These are phyloP conservation scores for Pseudoperonospora humuli DNA, from an alignment of 352 stramenopile species.

Conservation along the genomic window DNA sequence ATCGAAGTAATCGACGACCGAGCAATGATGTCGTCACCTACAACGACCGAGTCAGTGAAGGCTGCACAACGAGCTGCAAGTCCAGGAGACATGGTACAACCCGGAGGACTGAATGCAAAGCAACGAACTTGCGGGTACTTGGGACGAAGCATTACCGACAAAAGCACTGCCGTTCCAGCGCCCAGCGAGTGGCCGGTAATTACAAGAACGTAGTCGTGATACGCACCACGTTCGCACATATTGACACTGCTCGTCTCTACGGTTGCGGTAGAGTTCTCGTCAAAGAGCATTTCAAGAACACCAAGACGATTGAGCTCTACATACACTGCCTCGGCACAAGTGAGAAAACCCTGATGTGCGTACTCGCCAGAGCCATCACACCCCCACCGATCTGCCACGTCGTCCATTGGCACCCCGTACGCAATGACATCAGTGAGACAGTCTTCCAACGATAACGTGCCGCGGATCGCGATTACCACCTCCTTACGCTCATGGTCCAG, in stretches of 20 bases:
- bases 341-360: conserved; percentile 77
- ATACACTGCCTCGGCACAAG: conserved; percentile 67
- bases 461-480: conserved; percentile 76
- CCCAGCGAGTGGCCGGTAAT: conserved; percentile 81
- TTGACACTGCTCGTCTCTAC: conserved; percentile 54
- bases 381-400: conserved; percentile 49
- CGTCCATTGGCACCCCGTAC: conserved; percentile 70
- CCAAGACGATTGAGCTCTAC: conserved; percentile 62
- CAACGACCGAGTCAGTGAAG: conserved; percentile 73
- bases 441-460: conserved; percentile 81
- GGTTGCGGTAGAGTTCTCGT: conserved; percentile 38
- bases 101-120: conserved; percentile 72
- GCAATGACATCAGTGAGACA: conserved; percentile 82
- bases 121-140: conserved; percentile 76
- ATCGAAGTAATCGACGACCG: conserved; percentile 68
- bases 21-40: conserved; percentile 81
- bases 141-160: conserved; percentile 69
- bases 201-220: conserved; percentile 62
- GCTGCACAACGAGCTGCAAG: conserved; percentile 48
- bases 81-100: conserved; percentile 66
- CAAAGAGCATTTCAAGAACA: conserved; percentile 82
- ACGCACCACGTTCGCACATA: conserved; percentile 46
- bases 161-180: conserved; percentile 57
- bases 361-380: conserved; percentile 68
- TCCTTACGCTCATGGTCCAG: conserved; percentile 64